Evolutionary conservation across 495 filamentous ascomycete genomes (phyloP), one percentile per base, ranked within the genome.

Genomic region (Recurvomyces mirabilis): DNA sequence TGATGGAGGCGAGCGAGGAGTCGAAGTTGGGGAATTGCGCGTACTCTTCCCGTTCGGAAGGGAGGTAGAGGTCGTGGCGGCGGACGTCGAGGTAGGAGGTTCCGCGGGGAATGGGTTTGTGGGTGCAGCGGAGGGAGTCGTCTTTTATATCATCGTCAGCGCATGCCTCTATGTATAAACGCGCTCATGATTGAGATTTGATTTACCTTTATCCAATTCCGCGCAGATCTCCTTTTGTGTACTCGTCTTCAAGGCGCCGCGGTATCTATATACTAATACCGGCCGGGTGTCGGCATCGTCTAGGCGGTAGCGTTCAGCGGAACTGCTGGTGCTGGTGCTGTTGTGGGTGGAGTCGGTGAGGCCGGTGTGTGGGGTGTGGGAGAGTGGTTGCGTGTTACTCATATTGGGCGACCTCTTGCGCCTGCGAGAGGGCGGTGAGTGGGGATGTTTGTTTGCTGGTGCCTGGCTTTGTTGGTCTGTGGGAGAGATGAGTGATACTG

Each of bases 221-320:
- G 58, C 47, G 51, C 56, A 60, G 7, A 65, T 50, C n/a, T 61
- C 54, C 15, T 57, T 52, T 38, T 62, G 62, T 18, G 59, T 53
- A 26, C 45, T 41, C 0, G 61, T 53, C 24, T 58, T 41, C 10
- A 64, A 46, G 2, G 46, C 41, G 15, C 51, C 54, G 38, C 59
- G 57, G 33, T 60, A 62, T 26, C 53, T 48, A 46, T 64, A 65
- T 5, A 60, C 49, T 22, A 65, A 29, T 14, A 65, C 57, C 12
- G 49, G 52, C 19, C 43, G 44, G 20, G 23, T 57, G 52, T 62
- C 59, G 33, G 47, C 30, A 33, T 58, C 55, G 39, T 65, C 52
- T 5, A 65, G 52, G 33, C 39, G 38, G 43, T 60, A 61, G 17
- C 42, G 18, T 28, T 45, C 36, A 12, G 54, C 46, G 31, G 45